Evolutionary conservation across 2,329 filamentous ascomycete genomes (phyloP).

Genomic region (Hypoxylon sp.): DNA sequence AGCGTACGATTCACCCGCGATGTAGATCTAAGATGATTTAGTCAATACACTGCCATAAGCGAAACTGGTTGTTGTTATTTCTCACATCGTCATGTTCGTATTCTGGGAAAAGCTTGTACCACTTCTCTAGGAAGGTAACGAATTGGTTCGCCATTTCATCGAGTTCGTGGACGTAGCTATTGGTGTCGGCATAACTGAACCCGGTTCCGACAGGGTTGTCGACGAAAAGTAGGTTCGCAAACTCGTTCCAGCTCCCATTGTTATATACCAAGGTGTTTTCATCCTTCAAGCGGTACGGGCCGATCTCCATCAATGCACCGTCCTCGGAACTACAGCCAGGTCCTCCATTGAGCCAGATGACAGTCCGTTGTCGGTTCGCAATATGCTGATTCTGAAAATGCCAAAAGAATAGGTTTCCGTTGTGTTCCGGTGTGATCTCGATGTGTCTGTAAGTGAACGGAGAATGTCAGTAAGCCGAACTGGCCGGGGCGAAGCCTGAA

Average conservation of each 20-base stretch:
- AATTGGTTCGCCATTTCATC: slow-evolving; percentile 92
- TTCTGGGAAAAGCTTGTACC: slow-evolving; percentile 90
- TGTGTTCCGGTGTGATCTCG: slow-evolving; percentile 84
- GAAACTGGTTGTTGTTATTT: slow-evolving; percentile 39
- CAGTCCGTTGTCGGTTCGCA: slow-evolving; percentile 87
- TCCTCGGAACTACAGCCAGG: slow-evolving; percentile 98
- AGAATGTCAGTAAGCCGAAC: slow-evolving; percentile 28
- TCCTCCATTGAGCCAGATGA: slow-evolving; percentile 97
- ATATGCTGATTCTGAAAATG: slow-evolving; percentile 97
- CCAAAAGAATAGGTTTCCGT: slow-evolving; percentile 99
- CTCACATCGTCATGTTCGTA: slow-evolving; percentile 92
- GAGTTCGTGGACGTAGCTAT: slow-evolving; percentile 87
- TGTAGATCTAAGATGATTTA: slow-evolving; percentile 75
- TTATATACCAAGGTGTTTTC: slow-evolving; percentile 80
- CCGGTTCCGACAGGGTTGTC: slow-evolving; percentile 97
- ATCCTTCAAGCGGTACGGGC: slow-evolving; percentile 88
- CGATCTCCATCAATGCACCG: slow-evolving; percentile 94
- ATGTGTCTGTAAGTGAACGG: slow-evolving; percentile 75
- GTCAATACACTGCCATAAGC: slow-evolving; percentile 13
- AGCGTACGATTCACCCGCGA: slow-evolving; percentile 96
- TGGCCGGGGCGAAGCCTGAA: slow-evolving; percentile 28
- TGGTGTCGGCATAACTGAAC: slow-evolving; percentile 93
- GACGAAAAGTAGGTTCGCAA: slow-evolving; percentile 95
- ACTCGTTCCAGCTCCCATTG: slow-evolving; percentile 98
- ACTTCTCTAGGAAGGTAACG: slow-evolving; percentile 89